Evolutionary conservation across 2,329 filamentous ascomycete species (phyloP).

Genomic region (Zymoseptoria ardabiliae): DNA sequence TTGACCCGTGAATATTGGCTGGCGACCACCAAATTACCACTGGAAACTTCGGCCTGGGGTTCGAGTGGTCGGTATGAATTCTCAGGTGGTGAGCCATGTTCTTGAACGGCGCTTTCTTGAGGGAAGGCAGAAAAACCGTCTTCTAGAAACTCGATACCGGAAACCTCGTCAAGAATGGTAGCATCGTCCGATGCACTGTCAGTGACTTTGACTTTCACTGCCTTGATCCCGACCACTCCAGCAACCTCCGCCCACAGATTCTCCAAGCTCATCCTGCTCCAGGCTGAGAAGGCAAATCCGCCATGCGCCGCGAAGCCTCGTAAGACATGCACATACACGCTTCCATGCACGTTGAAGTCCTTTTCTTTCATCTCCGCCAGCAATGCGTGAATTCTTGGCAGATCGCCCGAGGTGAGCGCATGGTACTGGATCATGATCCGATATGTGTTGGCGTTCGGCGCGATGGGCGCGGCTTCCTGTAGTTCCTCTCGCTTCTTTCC

Average conservation of each 20-base stretch:
- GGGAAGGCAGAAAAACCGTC: neutral
- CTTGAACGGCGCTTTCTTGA: neutral
- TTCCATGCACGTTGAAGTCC: slow-evolving; percentile 61
- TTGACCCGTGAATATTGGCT: too few relatives aligned
- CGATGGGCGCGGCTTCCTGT: slow-evolving; percentile 59
- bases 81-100: neutral
- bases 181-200: neutral
- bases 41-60: neutral
- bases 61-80: neutral
- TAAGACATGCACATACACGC: slow-evolving; percentile 74
- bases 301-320: slow-evolving; percentile 74
- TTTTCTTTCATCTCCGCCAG: slow-evolving; percentile 73
- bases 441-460: slow-evolving; percentile 72
- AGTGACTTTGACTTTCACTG: neutral
- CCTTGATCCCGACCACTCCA: slow-evolving; percentile 12
- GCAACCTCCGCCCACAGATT: slow-evolving; percentile 61
- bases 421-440: slow-evolving; percentile 71
- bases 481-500: slow-evolving; percentile 40
- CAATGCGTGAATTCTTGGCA: slow-evolving; percentile 62
- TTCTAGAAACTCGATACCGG: neutral
- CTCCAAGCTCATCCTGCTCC: slow-evolving; percentile 64
- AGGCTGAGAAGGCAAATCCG: slow-evolving; percentile 56
- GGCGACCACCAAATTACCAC: neutral
- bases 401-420: slow-evolving; percentile 59
- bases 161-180: neutral